Percentiles rank a stretch among this genome's conserved stretches.
Evolutionary conservation across 345 rosid species (phyloP).

Genomic region (Lumnitzera racemosa): DNA sequence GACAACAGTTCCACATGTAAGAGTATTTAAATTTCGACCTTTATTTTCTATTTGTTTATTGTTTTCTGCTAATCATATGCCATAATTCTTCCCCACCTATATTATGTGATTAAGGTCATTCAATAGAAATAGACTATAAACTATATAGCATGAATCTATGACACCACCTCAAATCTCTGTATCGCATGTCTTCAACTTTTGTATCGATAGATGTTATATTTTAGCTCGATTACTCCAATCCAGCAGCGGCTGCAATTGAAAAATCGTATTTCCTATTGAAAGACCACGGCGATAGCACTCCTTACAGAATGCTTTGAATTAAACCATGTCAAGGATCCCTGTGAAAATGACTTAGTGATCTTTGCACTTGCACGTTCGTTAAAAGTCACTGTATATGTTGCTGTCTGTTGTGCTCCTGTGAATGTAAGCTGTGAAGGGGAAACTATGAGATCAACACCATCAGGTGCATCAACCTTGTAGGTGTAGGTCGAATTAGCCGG

Average conservation of each 20-base stretch:
- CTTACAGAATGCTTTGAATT: constrained; percentile 7
- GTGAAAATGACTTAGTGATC: constrained; percentile 2
- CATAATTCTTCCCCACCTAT: too few relatives aligned
- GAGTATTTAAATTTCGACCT: too few relatives aligned
- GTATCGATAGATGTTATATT: too few relatives aligned
- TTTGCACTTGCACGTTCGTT: constrained; percentile 1
- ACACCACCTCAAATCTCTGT: too few relatives aligned
- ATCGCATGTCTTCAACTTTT: too few relatives aligned
- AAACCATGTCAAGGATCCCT: constrained; percentile 17
- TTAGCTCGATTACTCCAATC: not conserved
- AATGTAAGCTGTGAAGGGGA: constrained; percentile 12
- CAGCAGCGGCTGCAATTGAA: not conserved
- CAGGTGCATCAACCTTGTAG: not conserved
- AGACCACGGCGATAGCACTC: constrained; percentile 17
- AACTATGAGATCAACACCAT: constrained; percentile 17
- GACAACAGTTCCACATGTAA: too few relatives aligned
- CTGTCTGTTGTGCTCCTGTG: constrained; percentile 2
- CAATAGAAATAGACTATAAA: too few relatives aligned
- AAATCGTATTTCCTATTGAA: not conserved
- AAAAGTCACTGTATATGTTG: constrained; percentile 18
- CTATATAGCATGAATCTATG: too few relatives aligned
- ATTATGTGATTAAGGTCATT: too few relatives aligned
- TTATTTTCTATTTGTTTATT: too few relatives aligned
- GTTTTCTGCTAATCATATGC: too few relatives aligned
- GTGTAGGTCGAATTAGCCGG: constrained; percentile 1